Evolutionary conservation across 768 basidiomycete species (phyloP).

Genomic region (Boletus rubropictus): DNA sequence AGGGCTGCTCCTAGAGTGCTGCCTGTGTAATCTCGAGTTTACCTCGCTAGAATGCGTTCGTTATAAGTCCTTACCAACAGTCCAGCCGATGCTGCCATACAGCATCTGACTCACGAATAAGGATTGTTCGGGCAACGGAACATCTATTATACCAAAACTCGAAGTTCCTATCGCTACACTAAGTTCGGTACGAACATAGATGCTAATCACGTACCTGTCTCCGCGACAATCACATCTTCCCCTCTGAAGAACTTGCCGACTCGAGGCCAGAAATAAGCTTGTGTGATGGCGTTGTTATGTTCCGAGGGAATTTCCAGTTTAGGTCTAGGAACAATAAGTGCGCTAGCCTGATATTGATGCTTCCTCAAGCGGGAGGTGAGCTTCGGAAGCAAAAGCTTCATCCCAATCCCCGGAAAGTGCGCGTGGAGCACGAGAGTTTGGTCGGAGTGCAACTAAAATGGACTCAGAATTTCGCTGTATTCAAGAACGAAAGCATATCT

Average conservation of each 20-base stretch:
- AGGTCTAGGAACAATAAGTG: conserved; percentile 42
- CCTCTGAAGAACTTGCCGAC: conserved; percentile 64
- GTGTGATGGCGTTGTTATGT: conserved; percentile 52
- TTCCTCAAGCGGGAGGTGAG: conserved; percentile 51
- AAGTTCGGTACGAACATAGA: neutral
- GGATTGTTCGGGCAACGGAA: conserved; percentile 67
- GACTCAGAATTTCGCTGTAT: neutral
- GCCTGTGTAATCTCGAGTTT: conserved; percentile 29
- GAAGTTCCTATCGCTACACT: conserved; percentile 49
- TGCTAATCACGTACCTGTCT: conserved; percentile 55
- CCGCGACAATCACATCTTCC: conserved; percentile 75
- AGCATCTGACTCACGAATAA: conserved; percentile 71
- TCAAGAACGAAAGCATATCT: neutral
- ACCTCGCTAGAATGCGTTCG: neutral
- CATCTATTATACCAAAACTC: conserved; percentile 78
- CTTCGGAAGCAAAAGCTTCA: conserved; percentile 73
- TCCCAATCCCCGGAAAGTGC: conserved; percentile 58
- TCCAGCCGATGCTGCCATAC: conserved; percentile 93
- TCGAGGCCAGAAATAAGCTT: conserved; percentile 82
- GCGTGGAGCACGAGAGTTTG: conserved; percentile 63
- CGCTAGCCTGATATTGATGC: conserved; percentile 35
- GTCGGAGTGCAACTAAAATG: conserved; percentile 64
- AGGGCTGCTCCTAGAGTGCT: conserved; percentile 74
- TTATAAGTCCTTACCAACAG: conserved; percentile 48
- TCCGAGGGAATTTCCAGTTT: conserved; percentile 45